These are phyloP conservation scores for Eucalyptus grandis DNA, from an alignment of 345 rosid genomes.

Conservation along the genomic window DNA sequence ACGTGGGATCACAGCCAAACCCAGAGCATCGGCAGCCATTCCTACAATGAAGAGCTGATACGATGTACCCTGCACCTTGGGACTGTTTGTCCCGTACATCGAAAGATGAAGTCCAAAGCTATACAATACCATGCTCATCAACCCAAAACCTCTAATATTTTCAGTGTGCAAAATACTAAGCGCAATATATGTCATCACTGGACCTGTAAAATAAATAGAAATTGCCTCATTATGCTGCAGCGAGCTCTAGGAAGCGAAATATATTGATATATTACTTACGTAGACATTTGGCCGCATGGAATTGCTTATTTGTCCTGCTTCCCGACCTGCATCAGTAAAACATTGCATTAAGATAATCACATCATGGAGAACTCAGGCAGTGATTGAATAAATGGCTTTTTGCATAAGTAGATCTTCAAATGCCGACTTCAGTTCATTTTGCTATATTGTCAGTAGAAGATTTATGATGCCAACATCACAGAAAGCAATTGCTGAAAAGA, in stretches of 20 bases:
- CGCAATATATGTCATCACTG: neutral
- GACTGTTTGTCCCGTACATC: neutral
- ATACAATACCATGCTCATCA: neutral
- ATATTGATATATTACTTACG: neutral
- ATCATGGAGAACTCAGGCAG: neutral
- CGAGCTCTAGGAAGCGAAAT: neutral
- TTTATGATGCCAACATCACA: neutral
- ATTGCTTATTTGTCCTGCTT: neutral
- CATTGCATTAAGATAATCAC: neutral
- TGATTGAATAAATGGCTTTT: neutral
- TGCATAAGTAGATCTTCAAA: neutral
- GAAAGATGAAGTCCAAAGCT: neutral
- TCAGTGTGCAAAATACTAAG: neutral
- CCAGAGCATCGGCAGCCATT: neutral
- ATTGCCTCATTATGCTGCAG: neutral
- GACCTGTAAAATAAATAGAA: neutral
- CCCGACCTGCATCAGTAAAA: neutral
- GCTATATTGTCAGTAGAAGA: neutral
- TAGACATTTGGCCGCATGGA: neutral
- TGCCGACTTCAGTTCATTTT: neutral
- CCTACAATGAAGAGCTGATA: neutral
- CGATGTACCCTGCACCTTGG: neutral
- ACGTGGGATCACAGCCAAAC: neutral
- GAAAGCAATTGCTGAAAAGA: neutral
- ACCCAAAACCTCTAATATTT: neutral